phyloP scores from a whole-genome alignment of 805 yeast species.

The Spathaspora gorwiae region DNA sequence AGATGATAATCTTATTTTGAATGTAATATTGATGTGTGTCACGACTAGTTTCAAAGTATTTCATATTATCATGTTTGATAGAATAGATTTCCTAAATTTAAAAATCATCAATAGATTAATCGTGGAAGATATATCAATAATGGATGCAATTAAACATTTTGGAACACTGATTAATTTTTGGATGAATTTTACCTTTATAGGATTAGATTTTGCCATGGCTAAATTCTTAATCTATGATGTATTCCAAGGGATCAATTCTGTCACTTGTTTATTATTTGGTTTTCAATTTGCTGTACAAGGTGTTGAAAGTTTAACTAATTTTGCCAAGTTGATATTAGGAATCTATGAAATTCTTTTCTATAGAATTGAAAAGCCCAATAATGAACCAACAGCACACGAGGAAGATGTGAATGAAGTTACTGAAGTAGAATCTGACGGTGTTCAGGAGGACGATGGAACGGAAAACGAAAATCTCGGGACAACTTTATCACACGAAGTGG shows the following conservation, averaged over 20 bases:
- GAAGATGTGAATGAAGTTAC: too few species aligned
- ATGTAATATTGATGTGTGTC: slow-evolving; percentile 34
- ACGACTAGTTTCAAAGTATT: slow-evolving; percentile 50
- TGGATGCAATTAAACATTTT: slow-evolving; percentile 23
- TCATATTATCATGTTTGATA: slow-evolving; percentile 67
- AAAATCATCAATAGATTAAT: slow-evolving; percentile 22
- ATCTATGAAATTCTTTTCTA: slow-evolving; percentile 50
- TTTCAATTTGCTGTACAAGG: slow-evolving; percentile 69
- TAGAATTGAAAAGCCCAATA: slow-evolving; percentile 5
- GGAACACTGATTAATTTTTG: slow-evolving; percentile 31
- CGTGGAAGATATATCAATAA: slow-evolving; percentile 10
- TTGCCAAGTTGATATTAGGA: slow-evolving; percentile 47
- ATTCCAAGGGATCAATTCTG: slow-evolving; percentile 47
- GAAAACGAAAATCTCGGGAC: background rate
- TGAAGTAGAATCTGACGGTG: slow-evolving; percentile 13
- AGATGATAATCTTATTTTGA: slow-evolving; percentile 55
- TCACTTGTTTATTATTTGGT: slow-evolving; percentile 62
- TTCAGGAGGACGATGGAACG: slow-evolving; percentile 18
- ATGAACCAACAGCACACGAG: background rate
- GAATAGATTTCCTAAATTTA: slow-evolving; percentile 40
- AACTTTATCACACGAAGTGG: background rate
- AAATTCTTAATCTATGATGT: slow-evolving; percentile 53
- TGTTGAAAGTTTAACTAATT: slow-evolving; percentile 45
- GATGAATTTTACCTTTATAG: slow-evolving; percentile 41
- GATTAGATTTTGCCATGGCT: slow-evolving; percentile 50